Evolutionary conservation across 2,329 filamentous ascomycete genomes (phyloP), one percentile per base, ranked within the genome.

Genomic region (Trematosphaeria pertusa): DNA sequence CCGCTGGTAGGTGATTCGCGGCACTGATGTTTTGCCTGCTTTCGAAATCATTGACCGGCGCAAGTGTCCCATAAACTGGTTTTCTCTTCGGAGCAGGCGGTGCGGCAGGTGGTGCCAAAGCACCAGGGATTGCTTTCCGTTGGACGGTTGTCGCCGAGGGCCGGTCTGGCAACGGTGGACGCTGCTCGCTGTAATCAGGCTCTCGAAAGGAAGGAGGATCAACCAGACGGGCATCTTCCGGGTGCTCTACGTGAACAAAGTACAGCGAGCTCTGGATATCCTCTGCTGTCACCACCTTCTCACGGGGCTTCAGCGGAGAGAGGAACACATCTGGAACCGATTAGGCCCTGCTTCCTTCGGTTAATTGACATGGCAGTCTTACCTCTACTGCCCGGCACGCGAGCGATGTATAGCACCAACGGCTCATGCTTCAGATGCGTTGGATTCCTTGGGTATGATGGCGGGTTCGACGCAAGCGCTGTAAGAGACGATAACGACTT

Each of bases 301-400:
- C 81, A 40, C 89, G 86, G 2, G 94, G 94, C 68, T 96, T 96
- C 53, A 94, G 82, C 0, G 94, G 89, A 1, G 93, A 95, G 35
- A 99, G 84, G 60, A 97, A 95, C 46, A 97, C 82, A 79, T 97
- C 93, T 94, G 37, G 10, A 32, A 36, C 36, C 19, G 22, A 50
- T 67, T 59, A 69, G 60, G 40, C 18, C 10, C 15, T 35, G 22
- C 28, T 30, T 40, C 30, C n/a, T 19, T 14, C 14, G n/a, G 22
- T 12, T 8, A 30, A 32, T 10, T 11, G 26, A 35, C 10, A 37
- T 12, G 42, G 44, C 52, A 57, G 50, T 69, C 75, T 56, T 78
- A 92, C 91, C 90, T 86, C 86, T 85, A 54, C 89, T 96, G 17
- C 93, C 93, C 1, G 94, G 94, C 0, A 99, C 93, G 57, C 93